phyloP scores from a whole-genome alignment of 768 basidiomycete species.

The Agaricus sinodeliciosus region DNA sequence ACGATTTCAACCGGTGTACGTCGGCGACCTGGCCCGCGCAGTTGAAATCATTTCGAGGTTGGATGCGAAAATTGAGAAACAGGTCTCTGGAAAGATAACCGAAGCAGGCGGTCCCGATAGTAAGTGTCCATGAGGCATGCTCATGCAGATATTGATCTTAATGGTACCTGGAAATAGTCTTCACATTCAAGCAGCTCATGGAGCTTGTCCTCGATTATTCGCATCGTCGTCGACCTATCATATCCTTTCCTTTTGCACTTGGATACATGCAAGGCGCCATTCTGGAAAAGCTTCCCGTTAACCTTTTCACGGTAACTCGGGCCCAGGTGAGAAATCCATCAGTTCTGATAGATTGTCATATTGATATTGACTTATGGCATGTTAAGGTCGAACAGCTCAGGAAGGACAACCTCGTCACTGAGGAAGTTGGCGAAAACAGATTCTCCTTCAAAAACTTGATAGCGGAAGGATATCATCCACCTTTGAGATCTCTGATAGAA shows the following conservation, averaged over 20 bases:
- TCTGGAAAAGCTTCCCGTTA: constrained; percentile 56
- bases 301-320: constrained; percentile 62
- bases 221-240: constrained; percentile 44
- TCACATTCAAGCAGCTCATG: constrained; percentile 66
- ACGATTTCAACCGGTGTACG: constrained; percentile 69
- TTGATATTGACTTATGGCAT: background rate
- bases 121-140: constrained; percentile 8
- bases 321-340: constrained; percentile 43
- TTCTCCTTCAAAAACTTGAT: constrained; percentile 33
- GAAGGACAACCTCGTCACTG: constrained; percentile 47
- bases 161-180: constrained; percentile 33
- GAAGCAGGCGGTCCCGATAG: constrained; percentile 35
- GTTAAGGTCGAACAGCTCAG: constrained; percentile 55
- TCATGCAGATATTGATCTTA: background rate
- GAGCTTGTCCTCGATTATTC: constrained; percentile 51
- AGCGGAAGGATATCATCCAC: constrained; percentile 23
- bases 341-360: background rate
- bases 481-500: constrained; percentile 43
- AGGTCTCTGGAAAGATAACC: constrained; percentile 45
- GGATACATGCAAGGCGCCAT: constrained; percentile 62
- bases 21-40: constrained; percentile 56
- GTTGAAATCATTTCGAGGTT: constrained; percentile 52
- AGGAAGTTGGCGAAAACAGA: constrained; percentile 20
- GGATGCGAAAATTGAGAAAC: constrained; percentile 33
- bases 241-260: constrained; percentile 57